Conservation (phyloP, 495 filamentous ascomycete species). For the Aspergillus kassunensis region DNA sequence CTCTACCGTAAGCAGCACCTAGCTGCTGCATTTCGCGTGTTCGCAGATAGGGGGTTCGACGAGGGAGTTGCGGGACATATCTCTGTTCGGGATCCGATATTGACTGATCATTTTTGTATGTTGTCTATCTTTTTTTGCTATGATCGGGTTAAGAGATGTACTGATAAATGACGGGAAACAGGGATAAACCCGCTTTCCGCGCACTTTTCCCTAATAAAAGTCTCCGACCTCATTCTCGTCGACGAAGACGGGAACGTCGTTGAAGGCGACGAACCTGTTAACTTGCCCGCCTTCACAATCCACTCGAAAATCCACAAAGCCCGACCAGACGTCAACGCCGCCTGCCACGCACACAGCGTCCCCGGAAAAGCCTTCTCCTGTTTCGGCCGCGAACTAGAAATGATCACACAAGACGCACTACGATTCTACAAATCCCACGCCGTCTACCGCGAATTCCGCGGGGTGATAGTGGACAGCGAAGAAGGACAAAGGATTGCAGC, state of each 20-base stretch:
- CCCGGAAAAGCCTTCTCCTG: slow-evolving; percentile 27
- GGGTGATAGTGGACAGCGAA: slow-evolving; percentile 50
- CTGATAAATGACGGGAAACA: slow-evolving; percentile 2
- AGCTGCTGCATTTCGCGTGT: slow-evolving; percentile 56
- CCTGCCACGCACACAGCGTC: slow-evolving; percentile 34
- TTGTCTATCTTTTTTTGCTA: background rate
- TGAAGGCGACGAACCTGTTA: slow-evolving; percentile 39
- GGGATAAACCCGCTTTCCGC: slow-evolving; percentile 55
- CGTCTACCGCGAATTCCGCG: slow-evolving; percentile 41
- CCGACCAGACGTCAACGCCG: slow-evolving; percentile 34
- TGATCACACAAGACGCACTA: slow-evolving; percentile 43
- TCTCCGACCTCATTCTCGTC: slow-evolving; percentile 35
- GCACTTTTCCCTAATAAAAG: slow-evolving; percentile 31
- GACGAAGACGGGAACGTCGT: slow-evolving; percentile 35
- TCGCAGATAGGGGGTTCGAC: slow-evolving; percentile 55
- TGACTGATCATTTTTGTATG: slow-evolving; percentile 26
- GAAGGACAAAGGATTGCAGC: slow-evolving; percentile 52
- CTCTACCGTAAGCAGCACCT: slow-evolving; percentile 58
- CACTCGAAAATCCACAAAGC: slow-evolving; percentile 37
- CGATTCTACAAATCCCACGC: slow-evolving; percentile 45
- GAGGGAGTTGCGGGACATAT: slow-evolving; percentile 66
- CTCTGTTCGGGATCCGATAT: slow-evolving; percentile 60
- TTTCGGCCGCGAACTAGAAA: slow-evolving; percentile 33
- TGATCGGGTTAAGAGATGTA: no score
- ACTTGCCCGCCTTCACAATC: slow-evolving; percentile 59